Evolutionary conservation across 2,329 filamentous ascomycete species (phyloP).

Genomic region (Aspergillus hiratsukae): DNA sequence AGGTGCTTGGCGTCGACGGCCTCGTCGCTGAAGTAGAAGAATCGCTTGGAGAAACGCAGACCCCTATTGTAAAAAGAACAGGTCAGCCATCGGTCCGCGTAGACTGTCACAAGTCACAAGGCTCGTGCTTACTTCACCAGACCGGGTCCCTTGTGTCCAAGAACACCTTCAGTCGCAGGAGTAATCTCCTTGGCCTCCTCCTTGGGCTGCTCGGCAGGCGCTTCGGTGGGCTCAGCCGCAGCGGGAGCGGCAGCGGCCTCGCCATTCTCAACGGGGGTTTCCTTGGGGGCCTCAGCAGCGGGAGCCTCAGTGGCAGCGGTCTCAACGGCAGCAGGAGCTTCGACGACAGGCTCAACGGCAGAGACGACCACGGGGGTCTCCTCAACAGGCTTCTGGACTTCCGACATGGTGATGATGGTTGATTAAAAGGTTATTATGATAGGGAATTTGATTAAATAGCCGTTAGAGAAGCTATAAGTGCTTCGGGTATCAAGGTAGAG

Average conservation of each 20-base stretch:
- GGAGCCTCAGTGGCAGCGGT: conserved; percentile 30
- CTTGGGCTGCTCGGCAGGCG: conserved; percentile 34
- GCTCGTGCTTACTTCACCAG: conserved; percentile 71
- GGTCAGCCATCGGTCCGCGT: not conserved
- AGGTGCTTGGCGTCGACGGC: conserved; percentile 71
- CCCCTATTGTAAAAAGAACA: conserved; percentile 54
- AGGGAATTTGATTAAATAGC: conserved; percentile 15
- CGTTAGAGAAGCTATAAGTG: conserved; percentile 13
- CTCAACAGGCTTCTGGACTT: conserved; percentile 66
- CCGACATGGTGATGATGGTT: conserved; percentile 59
- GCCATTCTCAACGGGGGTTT: conserved; percentile 29
- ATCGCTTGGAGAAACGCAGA: conserved; percentile 85
- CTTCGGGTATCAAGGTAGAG: conserved; percentile 16
- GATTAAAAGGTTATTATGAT: conserved; percentile 19
- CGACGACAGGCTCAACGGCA: conserved; percentile 34
- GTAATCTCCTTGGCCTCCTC: conserved; percentile 43
- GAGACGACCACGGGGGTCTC: conserved; percentile 46
- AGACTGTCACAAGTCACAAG: not conserved
- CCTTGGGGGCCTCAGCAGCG: conserved; percentile 28
- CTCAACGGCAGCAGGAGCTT: conserved; percentile 34
- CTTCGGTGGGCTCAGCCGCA: conserved; percentile 31
- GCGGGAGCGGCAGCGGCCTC: conserved; percentile 30
- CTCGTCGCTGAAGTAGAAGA: conserved; percentile 80
- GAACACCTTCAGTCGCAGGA: conserved; percentile 74
- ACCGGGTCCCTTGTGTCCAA: conserved; percentile 86